Evolutionary conservation across 169 alveolate genomes (phyloP).

Genomic region (Plasmodium blacklocki): DNA sequence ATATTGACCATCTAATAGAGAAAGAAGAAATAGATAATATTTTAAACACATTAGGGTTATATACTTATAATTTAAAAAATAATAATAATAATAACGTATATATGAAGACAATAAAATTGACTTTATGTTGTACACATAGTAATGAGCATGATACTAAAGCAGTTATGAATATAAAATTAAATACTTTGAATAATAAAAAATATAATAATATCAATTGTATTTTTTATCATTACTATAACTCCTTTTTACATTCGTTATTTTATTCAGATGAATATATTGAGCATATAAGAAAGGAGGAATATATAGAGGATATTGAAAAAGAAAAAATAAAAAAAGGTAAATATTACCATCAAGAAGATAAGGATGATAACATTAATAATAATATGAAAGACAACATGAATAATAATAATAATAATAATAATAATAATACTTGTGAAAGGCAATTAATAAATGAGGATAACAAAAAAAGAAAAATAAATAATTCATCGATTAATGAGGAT

Average conservation of each 20-base stretch:
- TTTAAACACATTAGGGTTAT: conserved; percentile 5
- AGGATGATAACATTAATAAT: neutral
- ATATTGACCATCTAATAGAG: too few relatives aligned
- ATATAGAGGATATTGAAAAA: neutral
- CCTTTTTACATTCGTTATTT: conserved; percentile 34
- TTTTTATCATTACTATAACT: conserved; percentile 34
- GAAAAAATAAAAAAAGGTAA: neutral
- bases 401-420: neutral
- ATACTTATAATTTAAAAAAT: conserved; percentile 7
- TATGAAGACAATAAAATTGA: conserved; percentile 20
- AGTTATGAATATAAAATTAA: conserved; percentile 27
- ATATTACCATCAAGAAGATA: neutral
- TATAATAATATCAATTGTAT: conserved; percentile 15
- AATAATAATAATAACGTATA: neutral
- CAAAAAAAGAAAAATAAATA: neutral
- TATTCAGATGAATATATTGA: conserved; percentile 25
- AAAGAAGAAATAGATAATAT: neutral
- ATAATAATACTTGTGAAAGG: neutral
- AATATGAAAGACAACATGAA: neutral
- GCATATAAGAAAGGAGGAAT: neutral
- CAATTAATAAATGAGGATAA: neutral
- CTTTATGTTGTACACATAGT: conserved; percentile 15
- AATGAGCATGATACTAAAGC: conserved; percentile 28
- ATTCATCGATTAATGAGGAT: neutral
- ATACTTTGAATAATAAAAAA: conserved; percentile 8